Evolutionary conservation across 2,329 filamentous ascomycete species (phyloP).

Genomic region (Ceratocystis diversiconidia): DNA sequence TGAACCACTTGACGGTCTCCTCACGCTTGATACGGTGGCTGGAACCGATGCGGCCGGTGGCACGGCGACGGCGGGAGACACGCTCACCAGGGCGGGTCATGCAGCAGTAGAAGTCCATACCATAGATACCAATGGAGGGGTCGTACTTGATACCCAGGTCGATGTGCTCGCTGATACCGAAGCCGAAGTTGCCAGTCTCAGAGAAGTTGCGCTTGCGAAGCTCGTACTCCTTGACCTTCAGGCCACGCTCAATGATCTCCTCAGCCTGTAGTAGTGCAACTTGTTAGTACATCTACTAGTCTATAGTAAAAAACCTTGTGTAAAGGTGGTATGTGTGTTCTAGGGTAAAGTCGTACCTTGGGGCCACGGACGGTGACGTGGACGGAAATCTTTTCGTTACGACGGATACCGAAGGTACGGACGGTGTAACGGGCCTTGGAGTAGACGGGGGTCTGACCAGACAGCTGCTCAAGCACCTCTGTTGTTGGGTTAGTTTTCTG

Average conservation of each 20-base stretch:
- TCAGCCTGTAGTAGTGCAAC: conserved; percentile 47
- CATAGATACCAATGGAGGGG: conserved; percentile 95
- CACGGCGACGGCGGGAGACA: conserved; percentile 86
- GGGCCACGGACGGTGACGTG: conserved; percentile 99
- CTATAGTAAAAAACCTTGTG: not conserved
- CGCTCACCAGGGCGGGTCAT: conserved; percentile 99
- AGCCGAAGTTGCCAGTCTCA: conserved; percentile 98
- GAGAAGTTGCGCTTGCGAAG: conserved; percentile 99
- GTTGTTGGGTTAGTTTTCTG: conserved; percentile 9
- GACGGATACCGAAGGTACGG: conserved; percentile 99
- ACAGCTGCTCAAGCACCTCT: conserved; percentile 96
- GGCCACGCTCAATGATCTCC: conserved; percentile 99
- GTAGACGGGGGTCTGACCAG: conserved; percentile 99
- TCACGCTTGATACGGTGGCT: conserved; percentile 84
- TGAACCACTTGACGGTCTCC: conserved; percentile 97
- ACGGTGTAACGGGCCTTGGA: conserved; percentile 99
- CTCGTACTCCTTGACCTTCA: conserved; percentile 99
- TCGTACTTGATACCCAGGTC: conserved; percentile 99
- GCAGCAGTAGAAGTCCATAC: conserved; percentile 99
- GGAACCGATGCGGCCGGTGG: conserved; percentile 72
- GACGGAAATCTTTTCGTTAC: conserved; percentile 99
- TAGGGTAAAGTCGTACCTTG: conserved; percentile 33
- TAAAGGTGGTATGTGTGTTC: not conserved
- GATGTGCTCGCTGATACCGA: conserved; percentile 99
- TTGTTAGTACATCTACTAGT: conserved; percentile 21